A percentile compares a stretch with the other conserved stretches of the same genome.
Evolutionary conservation across 192 early-diverging fungal genomes (phyloP).

Genomic region (Powellomyces hirtus): DNA sequence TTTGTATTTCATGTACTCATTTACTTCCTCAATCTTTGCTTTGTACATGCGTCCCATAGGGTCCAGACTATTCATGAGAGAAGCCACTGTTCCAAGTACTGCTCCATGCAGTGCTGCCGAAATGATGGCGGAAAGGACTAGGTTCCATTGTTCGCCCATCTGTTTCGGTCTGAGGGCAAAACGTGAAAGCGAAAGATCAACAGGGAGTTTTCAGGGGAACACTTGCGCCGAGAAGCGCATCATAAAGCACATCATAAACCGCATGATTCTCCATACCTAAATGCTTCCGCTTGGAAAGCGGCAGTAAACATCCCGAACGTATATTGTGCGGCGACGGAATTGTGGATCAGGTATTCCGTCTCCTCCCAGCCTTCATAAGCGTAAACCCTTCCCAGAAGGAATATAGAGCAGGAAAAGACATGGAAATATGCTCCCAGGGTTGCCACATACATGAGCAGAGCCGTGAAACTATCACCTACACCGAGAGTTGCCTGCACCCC

Average conservation of each 20-base stretch:
- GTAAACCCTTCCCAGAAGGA: constrained; percentile 32
- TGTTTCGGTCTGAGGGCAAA: background rate
- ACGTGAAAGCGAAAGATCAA: background rate
- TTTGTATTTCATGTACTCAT: constrained; percentile 52
- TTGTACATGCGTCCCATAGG: constrained; percentile 43
- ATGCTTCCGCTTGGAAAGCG: constrained; percentile 40
- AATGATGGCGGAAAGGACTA: constrained; percentile 32
- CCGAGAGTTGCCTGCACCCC: constrained; percentile 27
- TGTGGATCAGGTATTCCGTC: constrained; percentile 9
- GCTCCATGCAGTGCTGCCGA: constrained; percentile 40
- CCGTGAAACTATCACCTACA: constrained; percentile 40
- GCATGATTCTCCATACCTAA: constrained; percentile 37
- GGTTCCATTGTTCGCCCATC: constrained; percentile 33
- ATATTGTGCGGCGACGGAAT: constrained; percentile 36
- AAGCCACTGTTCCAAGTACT: constrained; percentile 49
- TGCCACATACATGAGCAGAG: constrained; percentile 34
- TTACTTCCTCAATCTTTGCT: constrained; percentile 54
- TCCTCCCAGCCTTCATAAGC: constrained; percentile 29
- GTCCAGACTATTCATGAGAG: constrained; percentile 51
- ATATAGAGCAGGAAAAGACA: constrained; percentile 40
- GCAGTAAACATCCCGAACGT: constrained; percentile 42
- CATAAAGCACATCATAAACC: background rate
- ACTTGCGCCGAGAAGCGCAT: too few species aligned
- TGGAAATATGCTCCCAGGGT: constrained; percentile 38
- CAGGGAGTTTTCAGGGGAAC: background rate